A percentile compares a stretch with the other conserved stretches of the same genome.
Evolutionary conservation across 2,329 filamentous ascomycete genomes (phyloP).

Genomic region (Epichloe scottii): DNA sequence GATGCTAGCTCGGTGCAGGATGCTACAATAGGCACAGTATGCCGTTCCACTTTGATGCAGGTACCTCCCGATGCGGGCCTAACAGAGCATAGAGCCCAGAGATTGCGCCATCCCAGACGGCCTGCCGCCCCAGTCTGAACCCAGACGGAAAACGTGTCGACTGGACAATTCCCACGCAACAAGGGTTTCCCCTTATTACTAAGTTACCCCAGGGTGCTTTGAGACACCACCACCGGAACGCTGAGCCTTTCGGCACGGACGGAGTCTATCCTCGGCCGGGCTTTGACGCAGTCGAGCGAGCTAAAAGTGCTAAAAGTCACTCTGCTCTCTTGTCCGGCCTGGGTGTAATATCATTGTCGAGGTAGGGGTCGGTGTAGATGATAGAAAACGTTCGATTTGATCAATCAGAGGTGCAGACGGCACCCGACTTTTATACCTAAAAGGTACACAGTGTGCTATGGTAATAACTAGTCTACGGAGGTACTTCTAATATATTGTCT

Average conservation of each 20-base stretch:
- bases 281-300: too few relatives aligned
- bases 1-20: not conserved
- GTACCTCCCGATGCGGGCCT: slow-evolving; percentile 3
- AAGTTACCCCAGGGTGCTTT: not conserved
- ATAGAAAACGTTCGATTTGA: too few relatives aligned
- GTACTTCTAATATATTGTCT: too few relatives aligned
- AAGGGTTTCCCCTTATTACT: not conserved
- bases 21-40: not conserved
- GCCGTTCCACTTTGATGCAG: not conserved
- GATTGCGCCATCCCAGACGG: slow-evolving; percentile 6
- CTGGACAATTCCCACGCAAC: not conserved
- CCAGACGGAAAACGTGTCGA: not conserved
- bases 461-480: too few relatives aligned
- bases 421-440: too few relatives aligned
- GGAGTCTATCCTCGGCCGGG: not conserved
- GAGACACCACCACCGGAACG: not conserved
- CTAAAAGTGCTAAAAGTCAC: too few relatives aligned
- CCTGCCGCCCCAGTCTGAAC: not conserved
- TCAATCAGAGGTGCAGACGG: too few relatives aligned
- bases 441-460: too few relatives aligned
- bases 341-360: too few relatives aligned
- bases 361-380: too few relatives aligned
- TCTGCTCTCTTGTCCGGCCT: too few relatives aligned
- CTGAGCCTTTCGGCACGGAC: not conserved
- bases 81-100: not conserved